Base-by-base conservation (phyloP, 352 stramenopile genomes). In the Pythium pyrilobum region DNA sequence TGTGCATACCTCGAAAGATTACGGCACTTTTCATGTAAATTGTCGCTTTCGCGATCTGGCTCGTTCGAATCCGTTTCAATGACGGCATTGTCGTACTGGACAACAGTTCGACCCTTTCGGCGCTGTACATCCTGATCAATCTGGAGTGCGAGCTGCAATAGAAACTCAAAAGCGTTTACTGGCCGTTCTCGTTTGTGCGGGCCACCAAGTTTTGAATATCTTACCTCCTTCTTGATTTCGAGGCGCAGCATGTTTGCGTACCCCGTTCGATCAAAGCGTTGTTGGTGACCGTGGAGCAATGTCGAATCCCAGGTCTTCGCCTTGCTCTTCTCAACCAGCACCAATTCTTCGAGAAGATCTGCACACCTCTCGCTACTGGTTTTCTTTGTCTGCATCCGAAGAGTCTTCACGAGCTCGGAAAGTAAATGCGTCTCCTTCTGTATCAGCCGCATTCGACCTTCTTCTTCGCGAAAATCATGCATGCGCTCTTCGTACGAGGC, bases 141-240 rank as follows among this genome's bases (percentile, higher is more conserved):
- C 58, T 89, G 79, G 39, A 62, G 53, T 10, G 72, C 67, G 11
- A 89, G 75, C 72, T 87, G 2, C 42, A 12, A 43, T 20, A 16
- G 6, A 44, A 7, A 16, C 13, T 16, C 3, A 1, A 32, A 1
- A 40, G 9, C 27, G 29, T 40, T 11, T n/a, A n/a, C n/a, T n/a
- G n/a, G n/a, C n/a, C n/a, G n/a, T n/a, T n/a, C n/a, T n/a, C n/a
- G n/a, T n/a, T n/a, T n/a, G 16, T 38, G 16, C 6, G 16, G 8
- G 28, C 8, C 20, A 32, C 18, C 2, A 41, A 18, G 16, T 12
- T 23, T n/a, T 49, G 20, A 52, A 5, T 8, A 33, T 6, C 21
- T 24, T 56, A 87, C 79, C 69, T 92, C 77, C 33, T 84, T 85
- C 44, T 88, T 85, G 46, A 92, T 89, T 38, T 87, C 78, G 4